Evolutionary conservation across 1,284 basidiomycete genomes (phyloP).

Genomic region (Papiliotrema fonsecae): DNA sequence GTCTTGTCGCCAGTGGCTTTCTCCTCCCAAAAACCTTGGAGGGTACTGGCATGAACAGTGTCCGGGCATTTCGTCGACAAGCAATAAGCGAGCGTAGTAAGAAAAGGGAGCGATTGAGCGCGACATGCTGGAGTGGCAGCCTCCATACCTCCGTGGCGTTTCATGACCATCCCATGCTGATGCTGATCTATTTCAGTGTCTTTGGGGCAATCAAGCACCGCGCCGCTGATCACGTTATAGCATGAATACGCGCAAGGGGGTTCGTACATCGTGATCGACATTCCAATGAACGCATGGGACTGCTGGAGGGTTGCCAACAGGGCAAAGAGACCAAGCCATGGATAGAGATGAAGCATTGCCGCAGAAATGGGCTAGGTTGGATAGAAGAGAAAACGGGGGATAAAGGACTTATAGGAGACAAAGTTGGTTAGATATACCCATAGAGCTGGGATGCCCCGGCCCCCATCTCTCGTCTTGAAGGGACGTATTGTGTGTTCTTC

Average conservation of each 20-base stretch:
- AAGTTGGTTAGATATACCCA: neutral
- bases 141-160: conserved; percentile 3
- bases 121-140: conserved; percentile 2
- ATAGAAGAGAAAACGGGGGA: neutral
- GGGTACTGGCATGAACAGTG: neutral
- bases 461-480: neutral
- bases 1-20: conserved; percentile 2
- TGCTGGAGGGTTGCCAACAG: neutral
- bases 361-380: neutral
- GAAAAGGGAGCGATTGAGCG: conserved; percentile 3
- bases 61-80: conserved; percentile 2
- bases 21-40: conserved; percentile 8
- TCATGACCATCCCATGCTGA: conserved; percentile 3
- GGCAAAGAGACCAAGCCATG: neutral
- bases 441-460: neutral
- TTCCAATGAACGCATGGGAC: conserved; percentile 12
- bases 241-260: conserved; percentile 14
- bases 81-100: conserved; percentile 13
- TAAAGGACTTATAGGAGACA: neutral
- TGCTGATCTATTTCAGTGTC: neutral
- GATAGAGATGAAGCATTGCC: neutral
- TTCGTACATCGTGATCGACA: conserved; percentile 11
- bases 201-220: conserved; percentile 7
- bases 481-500: neutral
- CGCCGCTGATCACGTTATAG: conserved; percentile 6